phyloP scores from a whole-genome alignment of 2,329 filamentous ascomycete species.

The Xylaria sp. region DNA sequence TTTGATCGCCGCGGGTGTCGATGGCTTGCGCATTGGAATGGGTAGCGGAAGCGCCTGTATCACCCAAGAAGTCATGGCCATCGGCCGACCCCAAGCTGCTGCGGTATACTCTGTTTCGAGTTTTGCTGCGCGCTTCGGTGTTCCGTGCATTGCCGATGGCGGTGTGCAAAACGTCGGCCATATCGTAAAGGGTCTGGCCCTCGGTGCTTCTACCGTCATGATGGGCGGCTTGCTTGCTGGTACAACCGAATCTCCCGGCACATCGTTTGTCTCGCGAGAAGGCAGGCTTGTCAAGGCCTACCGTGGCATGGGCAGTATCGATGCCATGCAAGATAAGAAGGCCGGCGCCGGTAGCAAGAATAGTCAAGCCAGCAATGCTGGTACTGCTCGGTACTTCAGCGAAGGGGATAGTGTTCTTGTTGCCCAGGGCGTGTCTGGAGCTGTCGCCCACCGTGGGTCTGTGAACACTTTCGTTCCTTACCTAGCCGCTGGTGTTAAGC shows the following conservation, averaged over 20 bases:
- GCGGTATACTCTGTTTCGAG: constrained; percentile 89
- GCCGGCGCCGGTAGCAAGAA: constrained; percentile 78
- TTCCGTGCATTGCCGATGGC: constrained; percentile 97
- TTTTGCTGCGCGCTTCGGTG: constrained; percentile 92
- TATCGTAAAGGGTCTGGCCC: constrained; percentile 96
- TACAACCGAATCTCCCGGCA: constrained; percentile 96
- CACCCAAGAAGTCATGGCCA: constrained; percentile 99
- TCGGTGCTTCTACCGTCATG: constrained; percentile 96
- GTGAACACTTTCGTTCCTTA: constrained; percentile 97
- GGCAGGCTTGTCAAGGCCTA: constrained; percentile 99
- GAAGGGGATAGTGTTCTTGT: constrained; percentile 95
- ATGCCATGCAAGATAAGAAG: constrained; percentile 99
- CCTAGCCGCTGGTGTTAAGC: constrained; percentile 93
- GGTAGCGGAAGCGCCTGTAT: constrained; percentile 98
- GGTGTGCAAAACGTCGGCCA: constrained; percentile 99
- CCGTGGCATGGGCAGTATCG: constrained; percentile 98
- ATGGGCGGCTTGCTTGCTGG: constrained; percentile 98
- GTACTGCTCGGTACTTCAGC: constrained; percentile 97
- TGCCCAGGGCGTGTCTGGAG: constrained; percentile 93
- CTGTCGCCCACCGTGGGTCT: constrained; percentile 82
- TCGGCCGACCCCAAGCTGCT: constrained; percentile 93
- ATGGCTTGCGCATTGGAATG: constrained; percentile 98
- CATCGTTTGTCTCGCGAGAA: constrained; percentile 94
- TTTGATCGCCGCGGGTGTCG: constrained; percentile 91
- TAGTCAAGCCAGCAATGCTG: constrained; percentile 85